Conservation (phyloP, 192 early-diverging fungal genomes). For the Lobosporangium transversale region DNA sequence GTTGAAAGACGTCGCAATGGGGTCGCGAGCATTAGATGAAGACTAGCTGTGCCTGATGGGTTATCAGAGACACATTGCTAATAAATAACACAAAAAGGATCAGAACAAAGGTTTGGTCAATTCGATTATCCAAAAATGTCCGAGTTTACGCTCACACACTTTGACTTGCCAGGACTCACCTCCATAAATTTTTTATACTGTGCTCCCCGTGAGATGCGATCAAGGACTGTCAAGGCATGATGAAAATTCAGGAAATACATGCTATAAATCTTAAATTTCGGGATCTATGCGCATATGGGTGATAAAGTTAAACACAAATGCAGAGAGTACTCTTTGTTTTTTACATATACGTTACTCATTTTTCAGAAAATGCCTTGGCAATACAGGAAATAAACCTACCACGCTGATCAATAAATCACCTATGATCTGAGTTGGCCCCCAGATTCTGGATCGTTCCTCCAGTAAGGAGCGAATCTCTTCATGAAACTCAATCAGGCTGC, state of each 20-base stretch:
- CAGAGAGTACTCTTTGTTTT: too few species aligned
- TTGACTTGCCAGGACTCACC: too few species aligned
- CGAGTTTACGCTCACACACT: too few species aligned
- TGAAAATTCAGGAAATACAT: slow-evolving; percentile 48
- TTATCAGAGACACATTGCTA: slow-evolving; percentile 40
- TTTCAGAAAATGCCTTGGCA: not conserved
- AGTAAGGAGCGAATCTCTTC: slow-evolving; percentile 30
- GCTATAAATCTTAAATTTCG: slow-evolving; percentile 49
- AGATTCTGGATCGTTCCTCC: slow-evolving; percentile 49
- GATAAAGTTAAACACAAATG: not conserved
- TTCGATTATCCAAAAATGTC: not conserved
- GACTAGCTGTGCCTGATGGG: slow-evolving; percentile 38
- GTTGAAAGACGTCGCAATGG: slow-evolving; percentile 33
- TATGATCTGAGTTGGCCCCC: slow-evolving; percentile 51
- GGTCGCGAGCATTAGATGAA: slow-evolving; percentile 41
- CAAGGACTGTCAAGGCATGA: slow-evolving; percentile 29
- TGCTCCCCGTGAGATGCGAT: slow-evolving; percentile 38
- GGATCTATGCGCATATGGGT: slow-evolving; percentile 15
- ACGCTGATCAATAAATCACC: slow-evolving; percentile 34
- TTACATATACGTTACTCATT: not conserved
- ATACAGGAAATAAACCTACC: slow-evolving; percentile 1
- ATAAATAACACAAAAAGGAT: not conserved
- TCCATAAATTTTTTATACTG: slow-evolving; percentile 49
- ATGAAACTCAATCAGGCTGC: slow-evolving; percentile 35
- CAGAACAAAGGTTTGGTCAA: not conserved